Evolutionary conservation across 1,284 basidiomycete genomes (phyloP).

Genomic region (Inonotus obliquus): DNA sequence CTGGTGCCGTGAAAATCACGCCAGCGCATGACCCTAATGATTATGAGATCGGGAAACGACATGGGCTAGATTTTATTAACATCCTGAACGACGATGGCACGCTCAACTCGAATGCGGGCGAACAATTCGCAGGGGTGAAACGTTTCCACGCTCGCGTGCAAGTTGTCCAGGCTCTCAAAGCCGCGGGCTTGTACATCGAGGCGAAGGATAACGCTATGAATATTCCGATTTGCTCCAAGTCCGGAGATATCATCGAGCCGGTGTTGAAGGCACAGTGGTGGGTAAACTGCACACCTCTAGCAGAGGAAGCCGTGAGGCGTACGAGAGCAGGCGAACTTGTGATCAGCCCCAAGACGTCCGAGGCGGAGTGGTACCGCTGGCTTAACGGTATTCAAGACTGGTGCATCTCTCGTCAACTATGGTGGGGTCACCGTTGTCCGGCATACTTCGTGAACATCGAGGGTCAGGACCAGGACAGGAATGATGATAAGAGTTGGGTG

Average conservation of each 20-base stretch:
- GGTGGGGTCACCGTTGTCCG: constrained; percentile 98
- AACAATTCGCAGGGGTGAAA: constrained; percentile 88
- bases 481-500: constrained; percentile 84
- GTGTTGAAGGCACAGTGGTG: constrained; percentile 99
- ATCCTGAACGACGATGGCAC: constrained; percentile 98
- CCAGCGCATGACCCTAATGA: constrained; percentile 99
- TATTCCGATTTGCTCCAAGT: constrained; percentile 91
- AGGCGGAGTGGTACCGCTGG: constrained; percentile 97
- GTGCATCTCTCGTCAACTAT: constrained; percentile 98
- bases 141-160: constrained; percentile 90
- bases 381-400: constrained; percentile 96
- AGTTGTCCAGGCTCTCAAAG: constrained; percentile 84
- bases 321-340: constrained; percentile 81
- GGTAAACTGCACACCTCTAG: constrained; percentile 92
- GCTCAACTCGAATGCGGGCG: constrained; percentile 87
- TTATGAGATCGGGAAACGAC: constrained; percentile 90
- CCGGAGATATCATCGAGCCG: constrained; percentile 95
- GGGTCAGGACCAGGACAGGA: constrained; percentile 68
- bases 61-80: constrained; percentile 92
- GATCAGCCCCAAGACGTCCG: constrained; percentile 83
- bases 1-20: constrained; percentile 99
- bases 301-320: constrained; percentile 87
- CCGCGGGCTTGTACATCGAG: constrained; percentile 84
- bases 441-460: constrained; percentile 92
- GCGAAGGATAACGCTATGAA: constrained; percentile 96